Conservation (phyloP, 2,329 filamentous ascomycete species). For the Aspergillus fumigatus region DNA sequence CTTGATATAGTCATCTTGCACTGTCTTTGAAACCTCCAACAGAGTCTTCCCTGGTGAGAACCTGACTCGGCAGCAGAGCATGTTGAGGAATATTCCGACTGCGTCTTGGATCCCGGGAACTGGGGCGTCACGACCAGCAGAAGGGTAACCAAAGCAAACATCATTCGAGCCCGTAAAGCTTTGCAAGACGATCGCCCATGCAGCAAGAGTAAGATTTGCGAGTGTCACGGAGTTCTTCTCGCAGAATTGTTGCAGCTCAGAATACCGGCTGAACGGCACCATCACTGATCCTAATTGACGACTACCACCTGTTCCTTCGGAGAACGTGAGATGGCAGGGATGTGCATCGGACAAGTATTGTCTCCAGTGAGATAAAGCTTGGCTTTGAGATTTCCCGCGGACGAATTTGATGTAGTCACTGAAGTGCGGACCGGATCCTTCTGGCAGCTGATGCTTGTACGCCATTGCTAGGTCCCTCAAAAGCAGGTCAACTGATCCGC, state of each 20-base stretch:
- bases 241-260: slow-evolving; percentile 29
- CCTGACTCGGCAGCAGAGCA: slow-evolving; percentile 49
- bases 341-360: slow-evolving; percentile 28
- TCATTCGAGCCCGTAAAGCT: slow-evolving; percentile 31
- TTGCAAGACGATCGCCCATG: slow-evolving; percentile 38
- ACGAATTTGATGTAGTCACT: slow-evolving; percentile 37
- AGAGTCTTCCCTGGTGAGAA: slow-evolving; percentile 34
- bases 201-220: slow-evolving; percentile 34
- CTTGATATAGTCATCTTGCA: slow-evolving; percentile 45
- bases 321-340: slow-evolving; percentile 8
- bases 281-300: slow-evolving; percentile 22
- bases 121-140: slow-evolving; percentile 42
- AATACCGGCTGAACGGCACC: slow-evolving; percentile 28
- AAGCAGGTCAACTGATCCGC: slow-evolving; percentile 30
- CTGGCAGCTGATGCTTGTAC: slow-evolving; percentile 26
- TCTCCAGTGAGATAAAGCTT: slow-evolving; percentile 33
- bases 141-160: slow-evolving; percentile 40
- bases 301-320: slow-evolving; percentile 4
- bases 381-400: slow-evolving; percentile 20
- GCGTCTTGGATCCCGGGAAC: slow-evolving; percentile 44
- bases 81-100: slow-evolving; percentile 51
- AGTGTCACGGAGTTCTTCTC: slow-evolving; percentile 29
- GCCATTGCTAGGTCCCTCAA: slow-evolving; percentile 29
- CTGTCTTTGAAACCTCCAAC: slow-evolving; percentile 37
- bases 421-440: slow-evolving; percentile 28